Percentiles rank a stretch among this genome's conserved stretches.
Evolutionary conservation across 176 grass and related monocot genomes (phyloP).

Genomic region (Rhynchospora tenuis): DNA sequence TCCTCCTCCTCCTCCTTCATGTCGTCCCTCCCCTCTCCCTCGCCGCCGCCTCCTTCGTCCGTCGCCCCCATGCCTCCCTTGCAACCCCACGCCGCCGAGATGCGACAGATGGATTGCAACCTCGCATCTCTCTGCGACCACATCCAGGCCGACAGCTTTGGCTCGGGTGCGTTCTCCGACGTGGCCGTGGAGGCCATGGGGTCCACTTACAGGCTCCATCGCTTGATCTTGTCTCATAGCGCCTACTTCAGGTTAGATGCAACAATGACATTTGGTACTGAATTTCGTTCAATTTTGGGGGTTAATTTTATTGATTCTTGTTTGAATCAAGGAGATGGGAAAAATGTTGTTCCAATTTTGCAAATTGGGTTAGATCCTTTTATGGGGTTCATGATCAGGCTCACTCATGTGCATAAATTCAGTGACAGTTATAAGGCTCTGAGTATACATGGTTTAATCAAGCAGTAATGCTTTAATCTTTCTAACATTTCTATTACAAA

Average conservation of each 20-base stretch:
- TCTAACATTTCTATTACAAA: too few relatives aligned
- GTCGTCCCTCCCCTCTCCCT: conserved; percentile 6
- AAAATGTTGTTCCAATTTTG: neutral
- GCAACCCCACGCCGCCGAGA: conserved; percentile 37
- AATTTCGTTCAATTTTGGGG: neutral
- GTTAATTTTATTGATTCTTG: too few relatives aligned
- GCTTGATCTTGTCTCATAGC: conserved; percentile 92
- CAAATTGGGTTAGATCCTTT: neutral
- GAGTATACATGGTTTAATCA: too few relatives aligned
- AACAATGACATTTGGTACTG: neutral
- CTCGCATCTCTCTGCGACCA: conserved; percentile 92
- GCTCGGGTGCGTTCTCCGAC: conserved; percentile 81
- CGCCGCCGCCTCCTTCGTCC: neutral
- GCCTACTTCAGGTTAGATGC: conserved; percentile 77
- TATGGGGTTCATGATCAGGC: neutral
- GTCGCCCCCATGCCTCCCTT: conserved; percentile 5
- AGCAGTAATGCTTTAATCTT: too few relatives aligned
- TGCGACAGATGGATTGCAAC: conserved; percentile 73
- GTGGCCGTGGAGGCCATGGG: conserved; percentile 89
- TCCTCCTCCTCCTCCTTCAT: neutral
- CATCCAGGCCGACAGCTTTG: conserved; percentile 74
- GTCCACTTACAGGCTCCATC: conserved; percentile 75
- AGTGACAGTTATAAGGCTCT: too few relatives aligned
- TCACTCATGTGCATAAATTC: too few relatives aligned
- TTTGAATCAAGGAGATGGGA: neutral